A percentile compares a stretch with the other conserved stretches of the same genome.
phyloP scores from a whole-genome alignment of 805 yeast species.

The Maudiozyma barnettii region DNA sequence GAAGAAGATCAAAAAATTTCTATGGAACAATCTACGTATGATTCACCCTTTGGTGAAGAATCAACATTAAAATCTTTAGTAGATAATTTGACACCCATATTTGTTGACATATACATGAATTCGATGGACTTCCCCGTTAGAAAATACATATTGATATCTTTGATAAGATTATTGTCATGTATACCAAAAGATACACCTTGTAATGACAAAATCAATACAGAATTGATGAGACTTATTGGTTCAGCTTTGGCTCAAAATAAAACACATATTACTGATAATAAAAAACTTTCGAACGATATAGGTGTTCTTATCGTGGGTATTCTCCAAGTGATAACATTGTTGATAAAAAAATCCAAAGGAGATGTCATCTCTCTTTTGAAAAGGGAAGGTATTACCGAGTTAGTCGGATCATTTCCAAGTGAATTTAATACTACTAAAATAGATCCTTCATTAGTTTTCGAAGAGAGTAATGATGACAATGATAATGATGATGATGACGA shows the following conservation, averaged over 20 bases:
- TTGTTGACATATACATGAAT: constrained; percentile 60
- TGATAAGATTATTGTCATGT: constrained; percentile 43
- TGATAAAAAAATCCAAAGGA: constrained; percentile 38
- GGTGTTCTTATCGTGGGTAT: constrained; percentile 43
- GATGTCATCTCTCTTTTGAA: constrained; percentile 42
- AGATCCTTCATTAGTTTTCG: background rate
- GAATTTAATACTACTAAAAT: background rate
- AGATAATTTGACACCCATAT: constrained; percentile 38
- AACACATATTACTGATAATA: constrained; percentile 18
- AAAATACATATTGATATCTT: constrained; percentile 42
- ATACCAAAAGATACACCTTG: constrained; percentile 27
- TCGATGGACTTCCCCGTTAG: constrained; percentile 61
- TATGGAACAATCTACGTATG: constrained; percentile 10
- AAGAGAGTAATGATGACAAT: background rate
- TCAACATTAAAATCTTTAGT: constrained; percentile 31
- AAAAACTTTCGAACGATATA: constrained; percentile 21
- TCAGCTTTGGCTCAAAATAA: constrained; percentile 53
- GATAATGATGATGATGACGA: constrained; percentile 10
- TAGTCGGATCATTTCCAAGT: constrained; percentile 4
- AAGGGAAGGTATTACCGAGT: constrained; percentile 49
- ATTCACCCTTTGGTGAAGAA: constrained; percentile 12
- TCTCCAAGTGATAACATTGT: constrained; percentile 36
- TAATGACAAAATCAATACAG: constrained; percentile 23
- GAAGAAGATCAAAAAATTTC: constrained; percentile 24
- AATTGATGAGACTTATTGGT: constrained; percentile 43